A percentile compares a stretch with the other conserved stretches of the same genome.
These are phyloP conservation scores for Gaultheria prostrata DNA, from an alignment of 148 eudicot genomes.

Conservation along the genomic window DNA sequence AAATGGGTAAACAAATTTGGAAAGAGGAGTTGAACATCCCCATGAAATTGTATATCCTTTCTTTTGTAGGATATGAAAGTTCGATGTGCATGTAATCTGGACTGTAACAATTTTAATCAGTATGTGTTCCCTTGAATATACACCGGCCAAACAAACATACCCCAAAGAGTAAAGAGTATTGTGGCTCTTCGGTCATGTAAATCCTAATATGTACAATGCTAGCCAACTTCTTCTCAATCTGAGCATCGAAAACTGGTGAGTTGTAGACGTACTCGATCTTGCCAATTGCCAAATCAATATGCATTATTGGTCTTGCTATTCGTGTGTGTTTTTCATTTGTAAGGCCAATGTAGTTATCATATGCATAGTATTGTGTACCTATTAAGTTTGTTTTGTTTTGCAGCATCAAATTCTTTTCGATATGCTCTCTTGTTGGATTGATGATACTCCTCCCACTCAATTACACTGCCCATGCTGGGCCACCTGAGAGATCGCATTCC, in stretches of 20 bases:
- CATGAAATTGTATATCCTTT: neutral
- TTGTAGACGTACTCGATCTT: neutral
- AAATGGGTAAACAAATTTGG: no score
- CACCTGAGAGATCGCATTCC: conserved; percentile 35
- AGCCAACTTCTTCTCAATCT: neutral
- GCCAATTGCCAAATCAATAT: neutral
- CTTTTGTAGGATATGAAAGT: neutral
- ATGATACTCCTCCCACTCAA: conserved; percentile 71
- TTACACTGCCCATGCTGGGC: conserved; percentile 36
- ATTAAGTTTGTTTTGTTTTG: conserved; percentile 22
- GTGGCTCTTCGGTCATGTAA: neutral
- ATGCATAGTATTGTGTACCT: neutral
- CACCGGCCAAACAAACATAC: neutral
- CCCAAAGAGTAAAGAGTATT: neutral
- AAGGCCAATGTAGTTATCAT: neutral
- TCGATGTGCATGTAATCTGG: neutral
- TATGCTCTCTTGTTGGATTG: conserved; percentile 68
- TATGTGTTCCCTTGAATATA: neutral
- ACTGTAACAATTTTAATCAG: neutral
- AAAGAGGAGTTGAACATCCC: no score
- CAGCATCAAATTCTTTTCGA: conserved; percentile 81
- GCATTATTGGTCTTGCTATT: neutral
- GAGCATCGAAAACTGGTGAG: neutral
- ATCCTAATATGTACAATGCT: neutral
- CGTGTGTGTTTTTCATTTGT: neutral